Conservation (phyloP, 164 flowering plant species). For the Liquidambar formosana region DNA sequence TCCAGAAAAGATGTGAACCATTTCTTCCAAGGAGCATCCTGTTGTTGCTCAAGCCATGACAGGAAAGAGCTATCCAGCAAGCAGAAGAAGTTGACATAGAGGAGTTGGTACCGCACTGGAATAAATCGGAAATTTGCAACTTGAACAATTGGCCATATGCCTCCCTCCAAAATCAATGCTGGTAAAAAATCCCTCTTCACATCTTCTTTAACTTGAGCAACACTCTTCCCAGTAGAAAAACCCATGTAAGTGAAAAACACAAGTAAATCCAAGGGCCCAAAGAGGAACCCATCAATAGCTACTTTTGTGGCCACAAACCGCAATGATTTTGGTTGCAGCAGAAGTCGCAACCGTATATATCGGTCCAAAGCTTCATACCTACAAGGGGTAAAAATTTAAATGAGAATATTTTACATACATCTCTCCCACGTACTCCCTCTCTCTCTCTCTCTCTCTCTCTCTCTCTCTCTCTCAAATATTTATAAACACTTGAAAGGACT, state of each 20-base stretch:
- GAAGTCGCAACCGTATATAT: conserved; percentile 46
- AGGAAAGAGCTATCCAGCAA: conserved; percentile 81
- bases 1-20: conserved; percentile 27
- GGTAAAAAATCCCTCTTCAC: conserved; percentile 88
- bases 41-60: conserved; percentile 74
- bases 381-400: conserved; percentile 4
- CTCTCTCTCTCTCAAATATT: not conserved
- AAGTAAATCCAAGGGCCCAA: conserved; percentile 79
- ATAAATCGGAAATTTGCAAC: conserved; percentile 76
- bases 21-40: conserved; percentile 68
- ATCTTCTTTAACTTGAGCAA: conserved; percentile 74
- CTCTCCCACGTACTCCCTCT: too few relatives aligned
- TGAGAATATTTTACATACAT: not conserved
- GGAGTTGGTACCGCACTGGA: conserved; percentile 86
- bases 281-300: conserved; percentile 67
- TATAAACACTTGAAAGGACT: not conserved
- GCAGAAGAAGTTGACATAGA: conserved; percentile 85
- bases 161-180: conserved; percentile 73
- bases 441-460: not conserved
- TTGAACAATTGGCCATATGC: conserved; percentile 81
- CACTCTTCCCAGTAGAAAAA: conserved; percentile 64
- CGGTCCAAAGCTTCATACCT: conserved; percentile 92
- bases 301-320: conserved; percentile 82
- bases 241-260: conserved; percentile 91
- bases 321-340: conserved; percentile 55